Base-by-base conservation (phyloP, 306 rosid species). In the Sphenostylis stenocarpa region DNA sequence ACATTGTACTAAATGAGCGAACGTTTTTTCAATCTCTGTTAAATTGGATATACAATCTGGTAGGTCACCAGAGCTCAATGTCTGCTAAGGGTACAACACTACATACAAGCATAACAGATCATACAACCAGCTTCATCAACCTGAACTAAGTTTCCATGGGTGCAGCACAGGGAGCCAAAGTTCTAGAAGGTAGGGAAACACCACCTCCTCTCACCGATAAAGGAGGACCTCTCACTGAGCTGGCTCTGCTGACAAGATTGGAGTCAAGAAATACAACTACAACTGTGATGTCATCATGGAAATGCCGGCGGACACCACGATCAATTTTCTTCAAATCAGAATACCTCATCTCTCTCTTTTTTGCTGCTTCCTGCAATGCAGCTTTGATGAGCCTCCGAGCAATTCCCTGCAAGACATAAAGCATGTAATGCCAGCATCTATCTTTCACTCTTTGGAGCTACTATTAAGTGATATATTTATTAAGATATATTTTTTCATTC, bases 261-360 rank as follows among this genome's bases (percentile, higher is more conserved):
- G 93, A 85, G 84, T 93, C 96, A 1, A 93, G 92, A 84, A 83
- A 93, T 45, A 93, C 67, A 45, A 93, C 91, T 73, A 93, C 67
- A 24, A 93, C 97, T 0, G 97, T 90, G 80, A 90, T 90, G 80
- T 93, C 97, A 10, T 93, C 97, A 26, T 93, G 97, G 88, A 93
- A 93, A 84, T 90, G 96, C 52, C 97, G 90, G 62, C 97, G 97
- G 19, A 93, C 91, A 26, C 97, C 97, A 0, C 97, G 91, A 26
- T 93, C 96, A 26, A 93, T 93, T 73, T 93, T 89, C 88, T 84
- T 93, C 87, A 93, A 77, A 76, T 93, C 97, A 1, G 97, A 89
- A 84, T 93, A 93, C 70, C 97, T 89, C 97, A 93, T 93, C 87
- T 93, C 98, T 79, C 98, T 82, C 75, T 93, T 90, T 78, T 90